Base-by-base conservation (phyloP, 2,329 filamentous ascomycete species). In the Calonectria fujianensis region DNA sequence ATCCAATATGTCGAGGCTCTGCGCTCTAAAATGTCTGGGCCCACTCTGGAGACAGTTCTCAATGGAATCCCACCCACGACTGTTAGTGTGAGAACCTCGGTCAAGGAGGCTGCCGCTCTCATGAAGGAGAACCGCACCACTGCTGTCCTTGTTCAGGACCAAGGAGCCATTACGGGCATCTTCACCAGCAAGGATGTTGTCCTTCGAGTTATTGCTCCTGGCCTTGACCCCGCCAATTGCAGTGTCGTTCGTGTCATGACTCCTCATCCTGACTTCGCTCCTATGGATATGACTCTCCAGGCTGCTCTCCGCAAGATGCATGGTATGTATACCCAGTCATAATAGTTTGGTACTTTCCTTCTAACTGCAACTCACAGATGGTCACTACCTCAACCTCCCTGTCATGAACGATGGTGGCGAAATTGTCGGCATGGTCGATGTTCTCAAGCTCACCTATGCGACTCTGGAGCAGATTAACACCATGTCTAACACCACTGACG, bases 101-200 rank as follows among this genome's bases (percentile, higher is more conserved):
- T 99, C 80, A 98, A 95, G 88, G 97, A 99, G 83, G 97, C 97
- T 71, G 97, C 97, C 20, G 92, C 94, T 79, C 87, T 98, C 85
- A 99, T 99, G 97, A 98, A 98, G 89, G 97, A 99, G 86, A 96
- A 99, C 87, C 97, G 98, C 86, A 99, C 97, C 24, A 99, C 97
- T 20, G 97, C 97, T 59, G 94, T 99, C 52, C 89, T 99, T 73
- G 97, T 99, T 20, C 96, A 98, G 86, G 97, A 99, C 84, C 95
- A 98, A 85, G 96, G 96, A 70, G 95, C 96, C 54, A 98, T 99
- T 83, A 99, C 97, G 69, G 97, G 97, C 87, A 99, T 99, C 83
- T 99, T 99, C 85, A 99, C 97, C 74, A 98, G 97, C 89, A 99
- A 99, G 88, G 97, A 99, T 87, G 96, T 99, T 66, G 97, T 99